phyloP scores from a whole-genome alignment of 192 early-diverging fungal species.

The Powellomyces hirtus region DNA sequence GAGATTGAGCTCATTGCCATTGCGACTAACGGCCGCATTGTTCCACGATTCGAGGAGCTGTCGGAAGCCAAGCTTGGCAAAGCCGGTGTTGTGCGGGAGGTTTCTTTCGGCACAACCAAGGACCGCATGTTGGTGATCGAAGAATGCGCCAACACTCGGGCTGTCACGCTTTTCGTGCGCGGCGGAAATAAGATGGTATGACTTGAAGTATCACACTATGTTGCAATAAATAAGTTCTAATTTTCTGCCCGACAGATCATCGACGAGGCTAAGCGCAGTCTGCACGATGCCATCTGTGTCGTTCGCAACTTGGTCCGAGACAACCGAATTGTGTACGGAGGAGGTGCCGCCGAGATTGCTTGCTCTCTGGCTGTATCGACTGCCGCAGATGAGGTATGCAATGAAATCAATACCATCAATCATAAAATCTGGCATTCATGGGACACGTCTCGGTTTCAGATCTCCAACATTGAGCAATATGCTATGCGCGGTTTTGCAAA shows the following conservation, averaged over 20 bases:
- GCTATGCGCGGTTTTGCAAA: constrained; percentile 99
- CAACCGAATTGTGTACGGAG: constrained; percentile 99
- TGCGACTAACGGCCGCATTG: constrained; percentile 99
- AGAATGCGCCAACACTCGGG: constrained; percentile 97
- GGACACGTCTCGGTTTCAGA: constrained; percentile 40
- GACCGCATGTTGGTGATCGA: constrained; percentile 99
- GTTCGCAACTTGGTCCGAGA: constrained; percentile 96
- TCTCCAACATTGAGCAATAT: constrained; percentile 95
- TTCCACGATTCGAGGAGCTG: constrained; percentile 99
- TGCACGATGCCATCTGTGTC: constrained; percentile 98
- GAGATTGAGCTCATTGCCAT: constrained; percentile 99
- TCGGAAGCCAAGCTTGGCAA: constrained; percentile 81
- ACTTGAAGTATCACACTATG: not conserved
- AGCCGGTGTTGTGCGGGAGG: constrained; percentile 92
- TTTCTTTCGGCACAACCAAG: constrained; percentile 96
- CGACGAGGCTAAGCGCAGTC: constrained; percentile 96
- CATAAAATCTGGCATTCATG: too few species aligned
- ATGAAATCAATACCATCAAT: constrained; percentile 1
- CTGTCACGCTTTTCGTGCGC: constrained; percentile 94
- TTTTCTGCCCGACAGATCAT: constrained; percentile 66
- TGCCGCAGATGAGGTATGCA: constrained; percentile 74
- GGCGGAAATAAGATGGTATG: constrained; percentile 97
- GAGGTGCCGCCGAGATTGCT: constrained; percentile 96
- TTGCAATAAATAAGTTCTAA: not conserved
- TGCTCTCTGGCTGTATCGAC: constrained; percentile 90